phyloP scores from a whole-genome alignment of 2,329 filamentous ascomycete genomes.

The Coleophoma eucalyptorum region DNA sequence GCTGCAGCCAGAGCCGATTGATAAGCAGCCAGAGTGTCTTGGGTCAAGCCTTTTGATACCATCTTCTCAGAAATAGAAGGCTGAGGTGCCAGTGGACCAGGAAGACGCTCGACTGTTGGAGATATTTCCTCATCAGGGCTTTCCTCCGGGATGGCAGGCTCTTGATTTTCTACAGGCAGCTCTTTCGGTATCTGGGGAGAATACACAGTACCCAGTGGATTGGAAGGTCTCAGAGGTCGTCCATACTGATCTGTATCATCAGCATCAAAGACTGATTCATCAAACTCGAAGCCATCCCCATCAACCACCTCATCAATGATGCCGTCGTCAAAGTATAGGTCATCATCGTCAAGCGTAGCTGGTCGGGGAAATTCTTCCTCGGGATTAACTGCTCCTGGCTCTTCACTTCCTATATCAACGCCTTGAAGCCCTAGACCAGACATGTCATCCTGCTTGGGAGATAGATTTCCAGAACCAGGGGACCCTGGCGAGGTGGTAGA shows the following conservation, averaged over 20 bases:
- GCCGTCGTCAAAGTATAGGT: conserved; percentile 69
- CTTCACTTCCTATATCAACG: conserved; percentile 8
- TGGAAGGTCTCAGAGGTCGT: conserved; percentile 44
- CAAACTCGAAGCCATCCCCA: conserved; percentile 52
- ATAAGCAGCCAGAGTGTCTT: conserved; percentile 65
- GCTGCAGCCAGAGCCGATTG: conserved; percentile 83
- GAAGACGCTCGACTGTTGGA: not conserved
- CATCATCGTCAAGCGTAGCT: conserved; percentile 43
- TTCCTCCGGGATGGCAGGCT: not conserved
- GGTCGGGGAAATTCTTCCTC: conserved; percentile 11
- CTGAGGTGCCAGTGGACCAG: conserved; percentile 15
- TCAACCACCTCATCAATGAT: conserved; percentile 42
- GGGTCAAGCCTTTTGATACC: conserved; percentile 36
- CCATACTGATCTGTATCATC: conserved; percentile 61
- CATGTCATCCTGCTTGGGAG: not conserved
- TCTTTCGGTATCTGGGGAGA: conserved; percentile 18
- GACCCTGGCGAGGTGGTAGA: conserved; percentile 1
- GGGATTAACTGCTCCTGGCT: conserved; percentile 1
- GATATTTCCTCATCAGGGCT: not conserved
- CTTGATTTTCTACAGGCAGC: conserved; percentile 7
- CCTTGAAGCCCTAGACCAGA: conserved; percentile 19
- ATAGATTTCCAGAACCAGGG: not conserved
- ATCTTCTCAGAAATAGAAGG: conserved; percentile 12
- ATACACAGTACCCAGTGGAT: conserved; percentile 23
- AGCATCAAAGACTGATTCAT: conserved; percentile 71